These are phyloP conservation scores for Amanita brunnescens DNA, from an alignment of 768 basidiomycete species.

Conservation along the genomic window DNA sequence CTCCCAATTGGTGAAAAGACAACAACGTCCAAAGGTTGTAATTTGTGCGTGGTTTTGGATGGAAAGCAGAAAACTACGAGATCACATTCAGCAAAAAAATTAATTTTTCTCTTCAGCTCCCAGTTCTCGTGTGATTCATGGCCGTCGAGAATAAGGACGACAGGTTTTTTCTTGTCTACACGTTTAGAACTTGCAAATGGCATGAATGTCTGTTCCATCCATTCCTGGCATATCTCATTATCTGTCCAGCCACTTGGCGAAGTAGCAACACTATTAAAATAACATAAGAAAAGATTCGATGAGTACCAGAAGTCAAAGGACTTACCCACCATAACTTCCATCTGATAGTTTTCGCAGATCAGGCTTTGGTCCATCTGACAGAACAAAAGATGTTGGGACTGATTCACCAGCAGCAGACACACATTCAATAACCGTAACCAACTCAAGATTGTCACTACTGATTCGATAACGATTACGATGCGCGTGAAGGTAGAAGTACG, in stretches of 20 bases:
- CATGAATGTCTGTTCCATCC: slow-evolving; percentile 32
- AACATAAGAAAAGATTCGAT: slow-evolving; percentile 9
- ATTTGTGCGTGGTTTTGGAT: slow-evolving; percentile 23
- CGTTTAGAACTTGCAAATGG: slow-evolving; percentile 19
- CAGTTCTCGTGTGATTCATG: slow-evolving; percentile 34
- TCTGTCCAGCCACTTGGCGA: not conserved
- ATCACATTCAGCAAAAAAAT: slow-evolving; percentile 27
- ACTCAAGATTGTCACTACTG: slow-evolving; percentile 26
- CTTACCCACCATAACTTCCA: slow-evolving; percentile 28
- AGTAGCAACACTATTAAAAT: slow-evolving; percentile 1
- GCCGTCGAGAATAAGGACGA: slow-evolving; percentile 34
- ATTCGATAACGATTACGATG: slow-evolving; percentile 14
- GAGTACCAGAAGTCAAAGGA: slow-evolving; percentile 30
- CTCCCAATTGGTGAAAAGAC: slow-evolving; percentile 27
- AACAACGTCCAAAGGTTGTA: slow-evolving; percentile 38
- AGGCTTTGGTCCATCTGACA: slow-evolving; percentile 12
- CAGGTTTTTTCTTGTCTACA: slow-evolving; percentile 18
- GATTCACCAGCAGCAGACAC: slow-evolving; percentile 26
- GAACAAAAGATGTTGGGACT: slow-evolving; percentile 8
- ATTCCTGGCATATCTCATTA: slow-evolving; percentile 12
- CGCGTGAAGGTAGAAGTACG: not conserved
- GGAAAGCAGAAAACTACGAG: slow-evolving; percentile 4
- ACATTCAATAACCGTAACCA: slow-evolving; percentile 34
- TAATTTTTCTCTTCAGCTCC: slow-evolving; percentile 20
- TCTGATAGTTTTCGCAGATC: slow-evolving; percentile 15